Evolutionary conservation across 164 flowering plant genomes (phyloP).

Genomic region (Berberis thunbergii): DNA sequence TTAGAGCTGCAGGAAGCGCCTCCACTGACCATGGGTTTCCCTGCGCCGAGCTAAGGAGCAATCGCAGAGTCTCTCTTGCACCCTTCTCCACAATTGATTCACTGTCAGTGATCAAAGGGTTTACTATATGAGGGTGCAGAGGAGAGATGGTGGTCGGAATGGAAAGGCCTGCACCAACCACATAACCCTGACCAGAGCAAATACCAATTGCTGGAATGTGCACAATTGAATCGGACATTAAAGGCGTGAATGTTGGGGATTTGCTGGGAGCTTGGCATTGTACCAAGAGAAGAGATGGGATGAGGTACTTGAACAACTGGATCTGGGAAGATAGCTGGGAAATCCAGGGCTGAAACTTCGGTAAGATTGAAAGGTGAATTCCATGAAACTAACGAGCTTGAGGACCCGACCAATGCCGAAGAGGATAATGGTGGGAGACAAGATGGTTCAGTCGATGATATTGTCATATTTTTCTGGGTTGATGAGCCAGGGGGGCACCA

Average conservation of each 20-base stretch:
- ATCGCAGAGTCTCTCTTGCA: slow-evolving; percentile 81
- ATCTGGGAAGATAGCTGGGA: slow-evolving; percentile 65
- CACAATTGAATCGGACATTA: slow-evolving; percentile 85
- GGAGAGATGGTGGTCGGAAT: slow-evolving; percentile 56
- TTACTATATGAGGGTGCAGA: slow-evolving; percentile 41
- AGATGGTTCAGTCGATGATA: slow-evolving; percentile 25
- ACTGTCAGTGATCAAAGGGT: slow-evolving; percentile 40
- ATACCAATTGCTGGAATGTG: slow-evolving; percentile 85
- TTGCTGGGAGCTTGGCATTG: slow-evolving; percentile 51
- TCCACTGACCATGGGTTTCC: slow-evolving; percentile 31
- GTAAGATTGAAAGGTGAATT: slow-evolving; percentile 27
- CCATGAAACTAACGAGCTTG: slow-evolving; percentile 26
- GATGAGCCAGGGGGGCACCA: slow-evolving; percentile 73
- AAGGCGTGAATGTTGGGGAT: slow-evolving; percentile 75
- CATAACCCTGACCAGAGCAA: slow-evolving; percentile 89
- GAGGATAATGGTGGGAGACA: slow-evolving; percentile 51
- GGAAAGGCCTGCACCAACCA: slow-evolving; percentile 79
- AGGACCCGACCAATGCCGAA: slow-evolving; percentile 34
- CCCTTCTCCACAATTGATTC: slow-evolving; percentile 67
- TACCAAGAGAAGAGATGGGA: slow-evolving; percentile 17
- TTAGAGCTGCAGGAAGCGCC: slow-evolving; percentile 41
- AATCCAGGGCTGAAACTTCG: slow-evolving; percentile 38
- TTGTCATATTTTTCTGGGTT: slow-evolving; percentile 32
- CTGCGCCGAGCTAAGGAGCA: slow-evolving; percentile 64
- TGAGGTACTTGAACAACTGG: slow-evolving; percentile 46